phyloP scores from a whole-genome alignment of 495 filamentous ascomycete species.

The Talaromyces thailandensis region DNA sequence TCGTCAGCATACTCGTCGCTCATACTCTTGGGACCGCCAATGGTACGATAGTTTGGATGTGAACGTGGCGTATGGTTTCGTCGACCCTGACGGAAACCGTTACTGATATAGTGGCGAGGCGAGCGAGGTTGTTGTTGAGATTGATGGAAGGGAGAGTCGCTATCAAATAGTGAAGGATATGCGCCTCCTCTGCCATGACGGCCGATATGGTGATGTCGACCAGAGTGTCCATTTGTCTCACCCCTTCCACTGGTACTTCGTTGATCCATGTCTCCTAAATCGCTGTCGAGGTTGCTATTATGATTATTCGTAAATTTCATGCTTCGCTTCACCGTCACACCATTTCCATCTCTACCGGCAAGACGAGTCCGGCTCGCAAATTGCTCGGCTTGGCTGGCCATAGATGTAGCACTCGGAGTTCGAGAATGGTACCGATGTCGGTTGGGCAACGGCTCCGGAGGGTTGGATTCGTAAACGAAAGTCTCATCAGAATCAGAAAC shows the following conservation, averaged over 20 bases:
- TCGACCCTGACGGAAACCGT: conserved; percentile 24
- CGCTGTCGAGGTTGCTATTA: conserved; percentile 49
- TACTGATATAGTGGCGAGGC: conserved; percentile 46
- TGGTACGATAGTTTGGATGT: conserved; percentile 28
- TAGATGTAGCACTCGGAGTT: conserved; percentile 90
- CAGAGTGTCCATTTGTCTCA: conserved; percentile 55
- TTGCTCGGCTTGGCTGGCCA: conserved; percentile 70
- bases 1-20: conserved; percentile 54
- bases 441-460: conserved; percentile 65
- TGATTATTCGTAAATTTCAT: conserved; percentile 97
- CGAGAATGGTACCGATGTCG: conserved; percentile 88
- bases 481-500: conserved; percentile 97
- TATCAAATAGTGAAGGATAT: conserved; percentile 66
- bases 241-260: conserved; percentile 46
- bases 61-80: conserved; percentile 23
- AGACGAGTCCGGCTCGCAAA: conserved; percentile 51
- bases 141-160: conserved; percentile 59
- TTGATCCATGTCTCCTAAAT: conserved; percentile 53
- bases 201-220: conserved; percentile 66
- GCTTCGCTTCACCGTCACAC: conserved; percentile 72
- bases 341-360: conserved; percentile 55
- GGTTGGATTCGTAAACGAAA: conserved; percentile 98
- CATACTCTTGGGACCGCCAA: conserved; percentile 40
- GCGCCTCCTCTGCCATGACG: conserved; percentile 61
- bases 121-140: conserved; percentile 45